Percentiles rank a stretch among this genome's conserved stretches.
These are phyloP conservation scores for Nymphaea colorata DNA, from an alignment of 164 flowering plant species.

Conservation along the genomic window DNA sequence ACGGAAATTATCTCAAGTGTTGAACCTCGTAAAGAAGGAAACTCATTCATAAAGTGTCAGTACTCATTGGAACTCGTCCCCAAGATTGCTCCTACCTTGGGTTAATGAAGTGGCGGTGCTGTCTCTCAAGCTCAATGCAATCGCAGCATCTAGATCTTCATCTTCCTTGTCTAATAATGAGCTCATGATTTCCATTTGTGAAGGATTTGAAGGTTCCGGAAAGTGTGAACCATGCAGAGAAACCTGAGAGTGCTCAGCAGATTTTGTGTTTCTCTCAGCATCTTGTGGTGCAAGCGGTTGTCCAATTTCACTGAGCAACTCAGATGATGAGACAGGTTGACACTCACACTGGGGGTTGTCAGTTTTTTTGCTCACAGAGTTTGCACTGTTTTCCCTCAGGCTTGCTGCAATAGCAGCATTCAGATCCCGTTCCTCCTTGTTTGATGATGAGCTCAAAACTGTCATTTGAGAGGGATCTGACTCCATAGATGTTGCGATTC, in stretches of 20 bases:
- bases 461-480: not conserved
- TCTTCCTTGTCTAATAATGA: conserved; percentile 42
- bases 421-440: not conserved
- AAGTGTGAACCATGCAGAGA: not conserved
- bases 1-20: no score
- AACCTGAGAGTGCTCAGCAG: conserved; percentile 6
- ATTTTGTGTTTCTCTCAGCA: conserved; percentile 70
- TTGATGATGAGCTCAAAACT: not conserved
- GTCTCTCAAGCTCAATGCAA: conserved; percentile 81
- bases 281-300: conserved; percentile 93
- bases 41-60: no score
- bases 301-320: conserved; percentile 67
- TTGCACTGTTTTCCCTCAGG: not conserved
- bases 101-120: conserved; percentile 13
- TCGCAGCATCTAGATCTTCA: conserved; percentile 79
- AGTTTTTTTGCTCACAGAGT: not conserved
- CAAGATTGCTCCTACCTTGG: not conserved
- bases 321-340: conserved; percentile 43
- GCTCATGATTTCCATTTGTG: conserved; percentile 2
- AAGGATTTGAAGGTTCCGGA: not conserved
- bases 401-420: not conserved
- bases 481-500: not conserved
- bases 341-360: not conserved
- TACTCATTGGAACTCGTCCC: no score
- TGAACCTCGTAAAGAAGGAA: no score